Base-by-base conservation (phyloP, 2,329 filamentous ascomycete species). In the Myotisia sp. region DNA sequence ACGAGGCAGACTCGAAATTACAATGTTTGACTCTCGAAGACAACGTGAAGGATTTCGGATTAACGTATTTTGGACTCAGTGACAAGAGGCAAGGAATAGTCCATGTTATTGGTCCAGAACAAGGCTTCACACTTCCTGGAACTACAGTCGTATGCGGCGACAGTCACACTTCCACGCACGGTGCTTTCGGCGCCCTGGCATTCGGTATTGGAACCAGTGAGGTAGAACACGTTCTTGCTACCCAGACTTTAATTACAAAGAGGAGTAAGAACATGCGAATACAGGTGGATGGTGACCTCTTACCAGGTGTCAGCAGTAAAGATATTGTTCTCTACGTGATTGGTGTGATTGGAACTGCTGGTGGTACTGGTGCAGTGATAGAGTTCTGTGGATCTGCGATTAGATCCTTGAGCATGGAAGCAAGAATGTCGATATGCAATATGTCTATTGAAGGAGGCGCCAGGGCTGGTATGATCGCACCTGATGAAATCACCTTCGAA, bases 221-320 rank as follows among this genome's bases (percentile, higher is more conserved):
- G 64, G 90, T 95, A 46, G 90, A 98, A 70, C 87, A 98, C 62
- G 90, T 98, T 42, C 72, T 98, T 37, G 90, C 90, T 34, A 95
- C 90, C 9, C 90, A 95, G 61, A 93, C 85, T 40, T 67, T 98
- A 45, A 85, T 94, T 57, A 92, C 86, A 43, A 84, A 84, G 64
- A 73, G 85, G 54, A 93, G 84, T 63, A 95, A 94, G 68, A 95
- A 98, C 68, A 95, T 98, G 87, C 79, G 84, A 52, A 79, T 98
- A 50, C 82, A 93, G 61, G 82, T 95, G 41, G 83, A 95, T 46
- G 90, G 90, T 35, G 76, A 87, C 58, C 73, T 95, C 37, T 73
- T 79, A 21, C 79, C 86, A 3, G 90, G 90, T 42, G 90, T 95
- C 38, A 92, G 80, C 62, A 92, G 84, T 56, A 98, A 98, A 65